phyloP scores from a whole-genome alignment of 2,329 filamentous ascomycete species.

The Fusarium pseudocircinatum region DNA sequence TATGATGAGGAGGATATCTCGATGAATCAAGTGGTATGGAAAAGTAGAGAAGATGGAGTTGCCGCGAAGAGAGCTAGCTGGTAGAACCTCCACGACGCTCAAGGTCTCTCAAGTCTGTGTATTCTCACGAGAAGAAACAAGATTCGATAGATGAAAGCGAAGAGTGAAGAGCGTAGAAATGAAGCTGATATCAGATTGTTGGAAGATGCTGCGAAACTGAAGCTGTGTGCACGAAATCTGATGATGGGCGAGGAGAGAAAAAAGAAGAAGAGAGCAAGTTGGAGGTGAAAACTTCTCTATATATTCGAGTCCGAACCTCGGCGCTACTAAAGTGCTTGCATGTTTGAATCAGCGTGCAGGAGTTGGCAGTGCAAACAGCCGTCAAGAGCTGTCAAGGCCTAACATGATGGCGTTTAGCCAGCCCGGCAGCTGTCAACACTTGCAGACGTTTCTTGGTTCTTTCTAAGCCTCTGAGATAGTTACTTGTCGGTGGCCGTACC shows the following conservation, averaged over 20 bases:
- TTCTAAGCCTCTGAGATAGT: not conserved
- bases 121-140: not conserved
- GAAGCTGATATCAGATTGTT: constrained; percentile 10
- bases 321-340: not conserved
- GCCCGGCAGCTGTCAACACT: not conserved
- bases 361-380: constrained; percentile 1
- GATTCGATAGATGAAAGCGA: not conserved
- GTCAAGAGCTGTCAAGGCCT: not conserved
- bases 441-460: not conserved
- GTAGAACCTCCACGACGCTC: not conserved
- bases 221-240: constrained; percentile 4
- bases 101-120: not conserved
- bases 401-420: not conserved
- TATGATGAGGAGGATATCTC: not conserved
- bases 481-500: not conserved
- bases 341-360: not conserved
- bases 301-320: not conserved
- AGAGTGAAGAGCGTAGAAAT: not conserved
- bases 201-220: not conserved
- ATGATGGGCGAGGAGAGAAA: constrained; percentile 3
- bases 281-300: not conserved
- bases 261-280: not conserved
- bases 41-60: not conserved
- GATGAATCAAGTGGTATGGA: not conserved
- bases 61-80: not conserved